phyloP scores from a whole-genome alignment of 805 yeast species.

The Lipomyces yamanashiensis region DNA sequence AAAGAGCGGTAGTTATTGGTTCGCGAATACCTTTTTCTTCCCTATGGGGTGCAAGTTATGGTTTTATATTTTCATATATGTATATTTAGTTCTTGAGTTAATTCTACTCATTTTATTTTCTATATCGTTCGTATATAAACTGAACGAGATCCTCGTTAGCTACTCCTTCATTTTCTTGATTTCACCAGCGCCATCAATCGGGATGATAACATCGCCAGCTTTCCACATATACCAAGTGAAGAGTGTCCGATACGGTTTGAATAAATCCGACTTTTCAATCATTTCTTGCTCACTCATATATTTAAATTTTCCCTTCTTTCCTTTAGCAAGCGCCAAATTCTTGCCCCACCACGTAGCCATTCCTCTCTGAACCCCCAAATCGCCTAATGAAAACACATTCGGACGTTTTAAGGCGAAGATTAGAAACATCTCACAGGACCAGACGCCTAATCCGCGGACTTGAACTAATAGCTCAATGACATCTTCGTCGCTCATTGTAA shows the following conservation, averaged over 20 bases:
- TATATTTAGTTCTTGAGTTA: slow-evolving; percentile 14
- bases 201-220: slow-evolving; percentile 33
- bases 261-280: slow-evolving; percentile 65
- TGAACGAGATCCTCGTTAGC: not conserved
- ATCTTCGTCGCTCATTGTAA: slow-evolving; percentile 49
- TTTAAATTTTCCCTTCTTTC: slow-evolving; percentile 48
- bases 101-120: not conserved
- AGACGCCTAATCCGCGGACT: slow-evolving; percentile 74
- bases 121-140: not conserved
- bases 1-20: not conserved
- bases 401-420: slow-evolving; percentile 67
- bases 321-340: slow-evolving; percentile 52
- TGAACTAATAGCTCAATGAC: slow-evolving; percentile 55
- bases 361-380: slow-evolving; percentile 86
- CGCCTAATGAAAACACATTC: slow-evolving; percentile 77
- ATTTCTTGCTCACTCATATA: slow-evolving; percentile 54
- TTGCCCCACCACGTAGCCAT: slow-evolving; percentile 63
- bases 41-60: not conserved
- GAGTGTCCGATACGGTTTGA: slow-evolving; percentile 60
- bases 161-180: not conserved
- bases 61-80: not conserved
- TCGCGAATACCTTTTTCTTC: not conserved
- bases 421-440: slow-evolving; percentile 91
- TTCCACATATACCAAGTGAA: slow-evolving; percentile 38
- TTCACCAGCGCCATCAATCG: slow-evolving; percentile 26